Percentiles rank a stretch among this genome's conserved stretches.
phyloP scores from a whole-genome alignment of 1,284 basidiomycete genomes.

The Grifola frondosa region DNA sequence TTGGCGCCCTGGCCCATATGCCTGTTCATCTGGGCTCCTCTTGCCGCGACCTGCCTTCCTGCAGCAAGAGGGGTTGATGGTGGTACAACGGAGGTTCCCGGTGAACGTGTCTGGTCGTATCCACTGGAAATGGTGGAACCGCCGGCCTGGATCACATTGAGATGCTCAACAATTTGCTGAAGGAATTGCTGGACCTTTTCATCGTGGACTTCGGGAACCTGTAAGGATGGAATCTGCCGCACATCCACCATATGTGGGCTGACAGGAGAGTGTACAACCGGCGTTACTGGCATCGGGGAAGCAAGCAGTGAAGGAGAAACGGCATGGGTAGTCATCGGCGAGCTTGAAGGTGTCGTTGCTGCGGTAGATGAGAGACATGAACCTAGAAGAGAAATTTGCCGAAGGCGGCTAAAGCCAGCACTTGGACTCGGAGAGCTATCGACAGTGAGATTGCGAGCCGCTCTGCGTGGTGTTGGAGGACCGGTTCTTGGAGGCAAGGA shows the following conservation, averaged over 20 bases:
- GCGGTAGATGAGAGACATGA: slow-evolving; percentile 7
- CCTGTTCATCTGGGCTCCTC: slow-evolving; percentile 1
- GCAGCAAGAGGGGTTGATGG: slow-evolving; percentile 16
- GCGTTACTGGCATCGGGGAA: slow-evolving; percentile 27
- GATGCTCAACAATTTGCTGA: slow-evolving; percentile 78
- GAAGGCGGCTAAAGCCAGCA: slow-evolving; percentile 21
- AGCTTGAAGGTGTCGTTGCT: slow-evolving; percentile 14
- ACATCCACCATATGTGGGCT: slow-evolving; percentile 33
- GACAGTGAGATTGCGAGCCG: slow-evolving; percentile 21
- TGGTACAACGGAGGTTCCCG: slow-evolving; percentile 4
- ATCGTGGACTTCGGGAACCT: slow-evolving; percentile 56
- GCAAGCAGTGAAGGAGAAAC: slow-evolving; percentile 26
- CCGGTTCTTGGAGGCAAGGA: slow-evolving; percentile 52
- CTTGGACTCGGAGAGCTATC: slow-evolving; percentile 17
- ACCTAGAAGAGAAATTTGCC: slow-evolving; percentile 14
- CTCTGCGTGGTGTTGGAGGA: slow-evolving; percentile 61
- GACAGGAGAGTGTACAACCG: slow-evolving; percentile 28
- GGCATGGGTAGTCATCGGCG: slow-evolving; percentile 14
- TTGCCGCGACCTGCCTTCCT: too few species aligned
- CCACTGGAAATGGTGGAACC: slow-evolving; percentile 12
- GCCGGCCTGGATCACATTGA: slow-evolving; percentile 65
- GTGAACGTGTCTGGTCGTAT: slow-evolving; percentile 10
- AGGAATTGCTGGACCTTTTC: slow-evolving; percentile 78
- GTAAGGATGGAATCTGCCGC: slow-evolving; percentile 25
- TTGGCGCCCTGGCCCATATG: not conserved